Evolutionary conservation across 441 rosid species (phyloP).

Genomic region (Erysimum cheiri): DNA sequence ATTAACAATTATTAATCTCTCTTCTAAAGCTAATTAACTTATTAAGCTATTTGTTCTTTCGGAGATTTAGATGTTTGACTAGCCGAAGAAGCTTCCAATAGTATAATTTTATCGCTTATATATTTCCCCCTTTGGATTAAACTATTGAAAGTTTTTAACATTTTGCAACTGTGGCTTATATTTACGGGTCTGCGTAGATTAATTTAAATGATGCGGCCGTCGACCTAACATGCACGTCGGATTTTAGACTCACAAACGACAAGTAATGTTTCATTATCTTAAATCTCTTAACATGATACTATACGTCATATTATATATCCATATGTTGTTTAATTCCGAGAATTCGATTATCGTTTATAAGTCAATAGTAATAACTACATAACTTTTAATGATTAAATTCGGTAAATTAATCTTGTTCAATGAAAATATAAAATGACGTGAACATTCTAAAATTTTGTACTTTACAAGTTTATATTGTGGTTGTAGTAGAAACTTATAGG

Average conservation of each 20-base stretch:
- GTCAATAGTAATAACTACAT: neutral
- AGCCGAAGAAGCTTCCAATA: conserved; percentile 37
- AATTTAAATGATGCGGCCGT: conserved; percentile 31
- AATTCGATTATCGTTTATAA: neutral
- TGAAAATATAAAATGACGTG: neutral
- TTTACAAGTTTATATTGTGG: neutral
- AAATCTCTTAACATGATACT: conserved; percentile 13
- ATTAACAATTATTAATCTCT: conserved; percentile 37
- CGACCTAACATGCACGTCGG: conserved; percentile 43
- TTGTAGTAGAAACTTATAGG: conserved; percentile 11
- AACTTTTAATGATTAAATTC: neutral
- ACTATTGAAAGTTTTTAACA: conserved; percentile 20
- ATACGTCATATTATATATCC: conserved; percentile 37
- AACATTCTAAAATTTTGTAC: neutral
- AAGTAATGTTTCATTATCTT: conserved; percentile 21
- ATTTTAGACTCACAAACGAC: conserved; percentile 36
- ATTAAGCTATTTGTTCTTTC: conserved; percentile 35
- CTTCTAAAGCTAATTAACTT: conserved; percentile 35
- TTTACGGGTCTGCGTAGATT: conserved; percentile 34
- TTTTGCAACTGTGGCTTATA: conserved; percentile 40
- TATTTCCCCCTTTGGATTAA: conserved; percentile 29
- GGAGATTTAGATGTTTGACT: conserved; percentile 42
- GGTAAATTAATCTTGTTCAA: neutral
- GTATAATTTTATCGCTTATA: conserved; percentile 4
- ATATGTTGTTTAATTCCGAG: conserved; percentile 5